Evolutionary conservation across 1,284 basidiomycete genomes (phyloP).

Genomic region (Leccinum fallax): DNA sequence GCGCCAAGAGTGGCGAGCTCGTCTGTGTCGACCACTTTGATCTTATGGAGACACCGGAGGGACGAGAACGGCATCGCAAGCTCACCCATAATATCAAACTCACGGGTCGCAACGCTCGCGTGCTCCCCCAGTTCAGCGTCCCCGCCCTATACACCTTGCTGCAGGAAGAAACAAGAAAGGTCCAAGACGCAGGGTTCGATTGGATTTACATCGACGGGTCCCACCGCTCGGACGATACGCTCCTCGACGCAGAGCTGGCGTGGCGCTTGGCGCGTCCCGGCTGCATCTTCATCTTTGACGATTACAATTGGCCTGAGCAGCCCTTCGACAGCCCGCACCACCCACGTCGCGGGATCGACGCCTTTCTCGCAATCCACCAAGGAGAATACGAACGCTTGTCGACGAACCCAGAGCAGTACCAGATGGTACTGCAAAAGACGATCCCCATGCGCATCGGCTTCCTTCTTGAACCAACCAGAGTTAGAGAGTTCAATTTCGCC

Average conservation of each 20-base stretch:
- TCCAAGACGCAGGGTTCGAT: constrained; percentile 48
- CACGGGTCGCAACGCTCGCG: constrained; percentile 46
- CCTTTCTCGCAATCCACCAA: constrained; percentile 51
- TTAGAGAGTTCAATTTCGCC: constrained; percentile 15
- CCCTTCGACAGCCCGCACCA: constrained; percentile 52
- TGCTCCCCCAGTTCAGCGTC: constrained; percentile 55
- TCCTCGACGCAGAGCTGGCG: constrained; percentile 59
- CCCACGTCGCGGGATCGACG: constrained; percentile 57
- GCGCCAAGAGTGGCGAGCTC: constrained; percentile 45
- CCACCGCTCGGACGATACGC: constrained; percentile 59
- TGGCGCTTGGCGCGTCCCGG: constrained; percentile 56
- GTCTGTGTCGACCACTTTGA: constrained; percentile 64
- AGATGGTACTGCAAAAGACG: constrained; percentile 53
- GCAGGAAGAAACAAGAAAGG: constrained; percentile 44
- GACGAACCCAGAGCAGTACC: constrained; percentile 43
- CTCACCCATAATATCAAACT: constrained; percentile 49
- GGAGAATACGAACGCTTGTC: constrained; percentile 50
- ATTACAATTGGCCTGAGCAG: constrained; percentile 56
- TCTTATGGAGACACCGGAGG: constrained; percentile 50
- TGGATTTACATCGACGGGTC: constrained; percentile 64
- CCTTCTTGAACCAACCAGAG: constrained; percentile 28
- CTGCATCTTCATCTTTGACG: constrained; percentile 58
- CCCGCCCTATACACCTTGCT: constrained; percentile 52
- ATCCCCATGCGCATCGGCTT: constrained; percentile 58
- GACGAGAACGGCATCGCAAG: constrained; percentile 46